Percentiles rank a stretch among this genome's conserved stretches.
phyloP scores from a whole-genome alignment of 2,329 filamentous ascomycete species.

The Penicillium psychrosexuale region DNA sequence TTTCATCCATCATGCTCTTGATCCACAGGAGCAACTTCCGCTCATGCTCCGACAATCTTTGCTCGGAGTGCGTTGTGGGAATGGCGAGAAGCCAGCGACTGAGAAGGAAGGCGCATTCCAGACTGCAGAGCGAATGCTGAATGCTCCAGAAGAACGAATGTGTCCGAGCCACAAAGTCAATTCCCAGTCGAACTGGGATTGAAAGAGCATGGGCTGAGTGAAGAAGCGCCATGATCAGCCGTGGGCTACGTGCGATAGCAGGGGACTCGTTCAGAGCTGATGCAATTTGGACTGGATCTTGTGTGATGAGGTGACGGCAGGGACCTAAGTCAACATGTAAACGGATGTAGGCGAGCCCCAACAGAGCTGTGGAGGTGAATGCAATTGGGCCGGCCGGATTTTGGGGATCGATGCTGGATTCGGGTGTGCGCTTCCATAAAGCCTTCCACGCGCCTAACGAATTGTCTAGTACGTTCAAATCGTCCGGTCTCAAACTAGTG shows the following conservation, averaged over 20 bases:
- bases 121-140: conserved; percentile 53
- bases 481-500: conserved; percentile 44
- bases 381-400: conserved; percentile 53
- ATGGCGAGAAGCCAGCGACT: conserved; percentile 48
- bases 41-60: conserved; percentile 47
- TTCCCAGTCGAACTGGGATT: conserved; percentile 53
- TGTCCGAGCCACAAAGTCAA: conserved; percentile 52
- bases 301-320: conserved; percentile 46
- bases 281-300: conserved; percentile 48
- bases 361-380: conserved; percentile 51
- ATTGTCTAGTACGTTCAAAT: conserved; percentile 45
- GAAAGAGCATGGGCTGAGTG: conserved; percentile 56
- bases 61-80: conserved; percentile 42
- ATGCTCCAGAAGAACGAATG: conserved; percentile 57
- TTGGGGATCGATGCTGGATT: conserved; percentile 54
- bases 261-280: conserved; percentile 45
- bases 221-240: conserved; percentile 50
- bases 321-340: conserved; percentile 49
- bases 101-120: conserved; percentile 52
- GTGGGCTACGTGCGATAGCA: conserved; percentile 43
- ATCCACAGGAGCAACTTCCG: conserved; percentile 48
- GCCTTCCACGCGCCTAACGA: conserved; percentile 52
- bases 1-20: conserved; percentile 51
- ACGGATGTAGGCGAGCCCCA: conserved; percentile 49
- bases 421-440: conserved; percentile 52